Evolutionary conservation across 176 grass and related monocot species (phyloP), one percentile per base, ranked within the genome.

Genomic region (Avena atlantica): DNA sequence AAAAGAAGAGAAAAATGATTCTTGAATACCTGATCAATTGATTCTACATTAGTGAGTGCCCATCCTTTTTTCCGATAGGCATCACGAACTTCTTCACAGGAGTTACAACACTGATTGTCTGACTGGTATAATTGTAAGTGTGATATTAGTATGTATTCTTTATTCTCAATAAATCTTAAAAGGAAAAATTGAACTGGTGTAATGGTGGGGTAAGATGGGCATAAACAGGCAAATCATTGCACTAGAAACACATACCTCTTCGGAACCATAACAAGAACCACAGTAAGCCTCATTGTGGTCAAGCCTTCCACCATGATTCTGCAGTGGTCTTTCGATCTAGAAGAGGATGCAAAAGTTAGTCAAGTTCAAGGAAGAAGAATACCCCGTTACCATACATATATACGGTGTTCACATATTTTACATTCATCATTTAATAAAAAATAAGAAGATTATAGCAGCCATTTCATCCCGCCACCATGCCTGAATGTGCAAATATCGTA

Each of bases 231-330:
- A 78, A 84, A 53, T 31, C 14, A 31, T 31, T 71, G 76, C 64
- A 79, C 75, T 62, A 42, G 66, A 73, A 45, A 64, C 15, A 25
- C 42, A 29, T 87, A 96, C 97, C 85, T 67, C 87, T 86, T 94
- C 97, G 64, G 97, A 76, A 88, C 97, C 94, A 90, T 89, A 99
- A 64, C 97, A 99, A 79, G 97, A 99, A 74, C 97, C 97, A 80
- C 97, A 99, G 84, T 99, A 99, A 91, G 83, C 90, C 74, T 99
- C 97, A 83, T 99, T 96, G 68, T 99, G 94, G 82, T 96, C 97
- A 93, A 99, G 97, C 81, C 94, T 96, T 83, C 97, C 94, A 37
- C 97, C 97, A 91, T 99, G 97, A 87, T 90, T 94, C 68, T 99
- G 94, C 74, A 99, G 85, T 27, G 97, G 97, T 87, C 92, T 94